Evolutionary conservation across 148 eudicot species (phyloP).

Genomic region (Camellia japonica): DNA sequence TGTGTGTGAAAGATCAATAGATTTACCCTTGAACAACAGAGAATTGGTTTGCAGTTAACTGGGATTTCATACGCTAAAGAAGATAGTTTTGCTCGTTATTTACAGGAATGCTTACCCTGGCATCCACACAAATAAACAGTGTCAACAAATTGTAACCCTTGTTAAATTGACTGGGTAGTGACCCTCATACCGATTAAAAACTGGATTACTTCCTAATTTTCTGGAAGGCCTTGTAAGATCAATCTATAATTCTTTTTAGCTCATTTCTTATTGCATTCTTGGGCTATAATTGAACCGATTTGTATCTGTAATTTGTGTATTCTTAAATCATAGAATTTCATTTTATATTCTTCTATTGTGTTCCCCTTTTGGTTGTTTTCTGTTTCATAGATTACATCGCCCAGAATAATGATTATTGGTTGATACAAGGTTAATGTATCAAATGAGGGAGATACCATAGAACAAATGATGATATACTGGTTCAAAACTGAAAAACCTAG

Average conservation of each 20-base stretch:
- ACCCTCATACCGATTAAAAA: neutral
- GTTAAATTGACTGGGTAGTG: neutral
- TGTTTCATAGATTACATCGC: neutral
- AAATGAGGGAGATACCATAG: neutral
- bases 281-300: neutral
- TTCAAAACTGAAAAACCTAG: too few relatives aligned
- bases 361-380: neutral
- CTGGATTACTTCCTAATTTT: neutral
- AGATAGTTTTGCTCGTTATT: neutral
- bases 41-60: neutral
- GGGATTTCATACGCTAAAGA: neutral
- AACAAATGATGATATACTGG: neutral
- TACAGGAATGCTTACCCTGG: neutral
- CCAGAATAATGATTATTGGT: too few relatives aligned
- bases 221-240: neutral
- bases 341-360: neutral
- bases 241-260: constrained; percentile 16
- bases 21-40: neutral
- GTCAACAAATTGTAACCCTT: neutral
- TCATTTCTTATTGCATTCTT: neutral
- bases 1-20: constrained; percentile 61
- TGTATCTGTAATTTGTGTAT: neutral
- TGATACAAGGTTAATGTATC: too few relatives aligned
- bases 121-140: neutral
- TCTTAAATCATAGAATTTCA: neutral